A percentile compares a stretch with the other conserved stretches of the same genome.
Evolutionary conservation across 352 stramenopile genomes (phyloP).

Genomic region (Pythium guiyangense): DNA sequence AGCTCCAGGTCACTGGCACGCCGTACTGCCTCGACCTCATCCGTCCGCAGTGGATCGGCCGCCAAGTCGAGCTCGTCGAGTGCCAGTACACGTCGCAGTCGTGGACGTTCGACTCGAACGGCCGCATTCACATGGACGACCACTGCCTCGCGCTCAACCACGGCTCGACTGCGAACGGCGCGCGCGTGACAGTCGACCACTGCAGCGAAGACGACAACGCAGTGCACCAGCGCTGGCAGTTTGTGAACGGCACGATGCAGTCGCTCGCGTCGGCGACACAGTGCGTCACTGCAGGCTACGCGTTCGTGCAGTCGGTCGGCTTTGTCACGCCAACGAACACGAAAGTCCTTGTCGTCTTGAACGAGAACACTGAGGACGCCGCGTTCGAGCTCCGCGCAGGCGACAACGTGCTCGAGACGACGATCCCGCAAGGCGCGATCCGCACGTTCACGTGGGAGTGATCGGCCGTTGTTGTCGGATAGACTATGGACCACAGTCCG

Average conservation of each 20-base stretch:
- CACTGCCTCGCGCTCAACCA: slow-evolving; percentile 70
- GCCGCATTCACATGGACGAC: slow-evolving; percentile 53
- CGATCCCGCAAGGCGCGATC: slow-evolving; percentile 54
- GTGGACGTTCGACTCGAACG: slow-evolving; percentile 48
- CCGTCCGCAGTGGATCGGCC: slow-evolving; percentile 35
- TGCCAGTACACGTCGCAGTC: slow-evolving; percentile 63
- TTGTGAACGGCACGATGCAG: slow-evolving; percentile 53
- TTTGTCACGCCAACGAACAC: slow-evolving; percentile 73
- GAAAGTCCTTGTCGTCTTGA: slow-evolving; percentile 79
- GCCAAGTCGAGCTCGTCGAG: slow-evolving; percentile 58
- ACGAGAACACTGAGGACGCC: slow-evolving; percentile 77
- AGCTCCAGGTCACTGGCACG: slow-evolving; percentile 61
- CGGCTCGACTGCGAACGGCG: slow-evolving; percentile 45
- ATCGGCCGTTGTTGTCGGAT: not conserved
- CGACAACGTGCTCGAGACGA: slow-evolving; percentile 39
- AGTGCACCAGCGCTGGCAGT: slow-evolving; percentile 55
- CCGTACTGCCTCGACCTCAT: slow-evolving; percentile 50
- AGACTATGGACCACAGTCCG: too few species aligned
- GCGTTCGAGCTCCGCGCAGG: slow-evolving; percentile 57
- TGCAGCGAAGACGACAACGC: slow-evolving; percentile 33
- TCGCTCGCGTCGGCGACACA: slow-evolving; percentile 33
- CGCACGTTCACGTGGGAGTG: slow-evolving; percentile 72
- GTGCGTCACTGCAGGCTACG: slow-evolving; percentile 77
- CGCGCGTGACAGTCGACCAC: slow-evolving; percentile 42
- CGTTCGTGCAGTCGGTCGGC: slow-evolving; percentile 59